phyloP scores from a whole-genome alignment of 2,329 filamentous ascomycete genomes.

The Curvularia lunata region DNA sequence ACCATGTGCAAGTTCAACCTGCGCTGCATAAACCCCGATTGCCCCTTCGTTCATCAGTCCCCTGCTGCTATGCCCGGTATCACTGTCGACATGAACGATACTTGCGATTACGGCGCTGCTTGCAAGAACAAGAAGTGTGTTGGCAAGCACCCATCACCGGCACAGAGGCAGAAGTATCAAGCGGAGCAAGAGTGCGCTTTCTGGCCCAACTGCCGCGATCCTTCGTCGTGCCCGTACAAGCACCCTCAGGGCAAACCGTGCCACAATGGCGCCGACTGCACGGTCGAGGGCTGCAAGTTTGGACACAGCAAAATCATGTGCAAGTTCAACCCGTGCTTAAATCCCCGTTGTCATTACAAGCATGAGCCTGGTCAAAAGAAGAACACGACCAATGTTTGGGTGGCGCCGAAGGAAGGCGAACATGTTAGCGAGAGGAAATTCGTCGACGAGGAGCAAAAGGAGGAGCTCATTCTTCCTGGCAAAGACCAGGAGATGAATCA shows the following conservation, averaged over 20 bases:
- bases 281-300: constrained; percentile 82
- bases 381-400: constrained; percentile 84
- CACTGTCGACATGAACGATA: constrained; percentile 78
- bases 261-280: constrained; percentile 89
- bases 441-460: constrained; percentile 70
- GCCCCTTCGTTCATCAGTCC: constrained; percentile 92
- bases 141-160: constrained; percentile 89
- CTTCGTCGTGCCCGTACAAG: constrained; percentile 79
- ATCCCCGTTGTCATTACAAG: constrained; percentile 85
- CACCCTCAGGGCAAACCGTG: constrained; percentile 88
- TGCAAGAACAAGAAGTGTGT: constrained; percentile 97
- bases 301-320: constrained; percentile 85
- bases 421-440: constrained; percentile 92
- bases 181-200: constrained; percentile 87
- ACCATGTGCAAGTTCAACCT: constrained; percentile 89
- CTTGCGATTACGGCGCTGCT: constrained; percentile 83
- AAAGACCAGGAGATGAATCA: constrained; percentile 31
- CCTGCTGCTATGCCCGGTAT: constrained; percentile 81
- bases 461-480: constrained; percentile 75
- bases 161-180: constrained; percentile 77
- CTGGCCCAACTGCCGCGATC: constrained; percentile 88
- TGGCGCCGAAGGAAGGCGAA: constrained; percentile 58
- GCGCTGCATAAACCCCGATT: constrained; percentile 85
- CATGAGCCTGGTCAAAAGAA: constrained; percentile 88
- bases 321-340: constrained; percentile 90